Evolutionary conservation across 257 asterid genomes (phyloP), one percentile per base, ranked within the genome.

Genomic region (Solanum chaucha): DNA sequence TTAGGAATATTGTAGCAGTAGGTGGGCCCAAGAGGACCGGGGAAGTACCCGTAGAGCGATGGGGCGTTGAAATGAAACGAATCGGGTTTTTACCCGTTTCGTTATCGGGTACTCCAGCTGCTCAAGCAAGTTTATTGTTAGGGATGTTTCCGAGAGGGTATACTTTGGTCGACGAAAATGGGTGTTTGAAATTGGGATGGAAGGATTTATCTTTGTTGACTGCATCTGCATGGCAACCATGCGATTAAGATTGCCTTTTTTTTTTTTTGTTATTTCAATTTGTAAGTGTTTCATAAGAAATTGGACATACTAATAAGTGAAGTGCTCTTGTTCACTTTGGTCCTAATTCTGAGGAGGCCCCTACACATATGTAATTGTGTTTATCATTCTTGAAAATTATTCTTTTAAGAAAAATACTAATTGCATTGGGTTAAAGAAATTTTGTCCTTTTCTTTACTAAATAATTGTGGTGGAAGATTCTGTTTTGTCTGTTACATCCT

Each of bases 141-240:
- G 99, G 98, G 87, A 96, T 96, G 99, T 94, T 93, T 48, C 99
- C 99, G 94, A 96, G 89, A 44, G 99, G 99, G 67, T 96, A 96
- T 68, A 96, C 98, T 10, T 87, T 96, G 95, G 98, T 94, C 90
- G 99, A 96, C 89, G 99, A 96, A 78, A 91, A 87, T 82, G 98
- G 98, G 1, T 92, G 98, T 87, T 87, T 96, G 92, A 95, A 93
- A 85, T 89, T 96, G 70, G 99, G 99, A 24, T 96, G 99, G 99
- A 96, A 96, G 82, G 98, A 95, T 88, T 90, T 95, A 92, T 93
- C 98, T 0, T 86, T 96, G 93, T 93, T 96, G 81, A 95, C 98
- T 0, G 99, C 99, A 10, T 95, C 99, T 5, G 98, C 99, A 8
- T 96, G 99, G 99, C 93, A 91, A 70, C 95, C 98, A 44, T 89